phyloP scores from a whole-genome alignment of 163 green algal species.

The Coccomyxa subellipsoidea region DNA sequence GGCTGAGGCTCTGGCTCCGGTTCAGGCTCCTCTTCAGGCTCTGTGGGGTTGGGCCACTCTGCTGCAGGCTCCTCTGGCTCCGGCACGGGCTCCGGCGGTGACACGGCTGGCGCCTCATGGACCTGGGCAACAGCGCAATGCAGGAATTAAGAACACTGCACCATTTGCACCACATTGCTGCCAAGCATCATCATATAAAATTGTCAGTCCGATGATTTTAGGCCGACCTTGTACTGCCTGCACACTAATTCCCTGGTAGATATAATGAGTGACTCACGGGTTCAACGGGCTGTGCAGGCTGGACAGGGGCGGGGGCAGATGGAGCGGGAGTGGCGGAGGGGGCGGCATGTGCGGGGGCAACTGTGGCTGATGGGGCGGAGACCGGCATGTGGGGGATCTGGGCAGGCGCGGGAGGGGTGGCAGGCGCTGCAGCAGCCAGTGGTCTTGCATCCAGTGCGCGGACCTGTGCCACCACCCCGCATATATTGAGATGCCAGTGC shows the following conservation, averaged over 20 bases:
- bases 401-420: not conserved
- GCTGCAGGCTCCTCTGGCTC: slow-evolving; percentile 2
- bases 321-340: not conserved
- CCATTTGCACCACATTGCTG: no score
- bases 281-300: not conserved
- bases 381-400: not conserved
- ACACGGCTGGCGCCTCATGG: not conserved
- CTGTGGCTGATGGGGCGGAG: not conserved
- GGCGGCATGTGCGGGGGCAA: not conserved
- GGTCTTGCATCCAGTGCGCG: not conserved
- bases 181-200: no score
- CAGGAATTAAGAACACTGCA: not conserved
- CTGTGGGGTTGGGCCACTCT: slow-evolving; percentile 11
- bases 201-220: no score
- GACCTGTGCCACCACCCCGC: no score
- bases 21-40: not conserved
- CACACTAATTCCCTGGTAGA: no score
- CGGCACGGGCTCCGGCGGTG: slow-evolving; percentile 2
- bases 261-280: not conserved
- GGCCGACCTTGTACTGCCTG: no score
- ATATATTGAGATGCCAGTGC: no score
- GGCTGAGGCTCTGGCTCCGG: slow-evolving; percentile 2
- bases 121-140: not conserved
- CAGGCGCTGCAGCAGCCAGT: not conserved
- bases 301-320: not conserved